Conservation (phyloP, 1,139 yeast species). For the Yamadazyma friedrichii region DNA sequence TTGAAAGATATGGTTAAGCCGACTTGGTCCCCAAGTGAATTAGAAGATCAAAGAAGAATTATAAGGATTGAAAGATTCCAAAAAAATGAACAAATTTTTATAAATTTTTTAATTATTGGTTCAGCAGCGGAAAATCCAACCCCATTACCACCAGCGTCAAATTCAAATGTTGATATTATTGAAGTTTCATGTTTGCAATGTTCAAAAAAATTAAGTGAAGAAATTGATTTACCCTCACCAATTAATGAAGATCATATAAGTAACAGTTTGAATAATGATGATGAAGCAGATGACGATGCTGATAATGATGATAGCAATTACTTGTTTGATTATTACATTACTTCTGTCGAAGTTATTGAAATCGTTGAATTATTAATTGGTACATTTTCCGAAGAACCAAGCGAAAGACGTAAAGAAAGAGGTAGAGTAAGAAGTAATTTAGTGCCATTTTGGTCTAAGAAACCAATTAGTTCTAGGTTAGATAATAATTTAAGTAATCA, state of each 20-base stretch:
- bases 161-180: slow-evolving; percentile 44
- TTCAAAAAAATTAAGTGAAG: slow-evolving; percentile 14
- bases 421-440: slow-evolving; percentile 64
- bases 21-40: slow-evolving; percentile 48
- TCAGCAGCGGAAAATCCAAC: slow-evolving; percentile 49
- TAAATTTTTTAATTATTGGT: slow-evolving; percentile 52
- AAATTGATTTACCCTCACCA: slow-evolving; percentile 20
- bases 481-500: slow-evolving; percentile 25
- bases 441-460: slow-evolving; percentile 68
- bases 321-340: slow-evolving; percentile 50
- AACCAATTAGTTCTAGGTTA: slow-evolving; percentile 54
- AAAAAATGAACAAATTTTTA: slow-evolving; percentile 43
- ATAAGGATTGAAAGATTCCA: slow-evolving; percentile 57
- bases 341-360: slow-evolving; percentile 65
- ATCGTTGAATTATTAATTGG: slow-evolving; percentile 61
- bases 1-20: slow-evolving; percentile 50
- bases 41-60: slow-evolving; percentile 52
- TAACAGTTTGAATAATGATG: background rate
- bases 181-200: slow-evolving; percentile 62
- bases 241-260: slow-evolving; percentile 23
- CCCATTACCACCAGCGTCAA: slow-evolving; percentile 31
- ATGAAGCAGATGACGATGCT: background rate
- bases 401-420: slow-evolving; percentile 55
- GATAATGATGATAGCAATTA: slow-evolving; percentile 11
- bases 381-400: slow-evolving; percentile 44